Evolutionary conservation across 139 green algal genomes (phyloP).

Genomic region (Closterium sp.): DNA sequence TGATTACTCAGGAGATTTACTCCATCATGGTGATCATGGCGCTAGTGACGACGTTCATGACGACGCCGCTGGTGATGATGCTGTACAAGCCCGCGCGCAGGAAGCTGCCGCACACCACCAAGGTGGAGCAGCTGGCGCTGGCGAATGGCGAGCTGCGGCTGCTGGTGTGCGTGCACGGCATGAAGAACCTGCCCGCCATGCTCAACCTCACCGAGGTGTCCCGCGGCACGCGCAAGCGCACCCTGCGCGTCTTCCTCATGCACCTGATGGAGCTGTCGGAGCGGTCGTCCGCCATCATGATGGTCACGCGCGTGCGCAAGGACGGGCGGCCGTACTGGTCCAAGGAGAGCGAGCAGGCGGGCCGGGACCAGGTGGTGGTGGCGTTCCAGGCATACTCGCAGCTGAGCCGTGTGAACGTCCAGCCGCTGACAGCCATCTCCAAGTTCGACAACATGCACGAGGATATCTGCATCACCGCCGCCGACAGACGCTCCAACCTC

Average conservation of each 20-base stretch:
- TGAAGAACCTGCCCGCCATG: conserved; percentile 49
- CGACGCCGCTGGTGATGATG: conserved; percentile 46
- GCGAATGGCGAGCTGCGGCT: conserved; percentile 21
- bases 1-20: conserved; percentile 46
- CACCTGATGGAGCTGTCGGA: conserved; percentile 46
- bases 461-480: conserved; percentile 43
- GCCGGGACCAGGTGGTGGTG: conserved; percentile 32
- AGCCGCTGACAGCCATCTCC: conserved; percentile 42
- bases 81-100: conserved; percentile 44
- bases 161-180: conserved; percentile 49
- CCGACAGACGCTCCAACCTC: conserved; percentile 40
- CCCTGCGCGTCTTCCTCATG: conserved; percentile 37
- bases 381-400: conserved; percentile 42
- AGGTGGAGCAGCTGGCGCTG: conserved; percentile 23
- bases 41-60: conserved; percentile 52
- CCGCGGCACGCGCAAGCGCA: conserved; percentile 19
- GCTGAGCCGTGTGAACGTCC: conserved; percentile 37
- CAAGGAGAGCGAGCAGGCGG: conserved; percentile 31
- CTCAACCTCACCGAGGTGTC: conserved; percentile 37
- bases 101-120: conserved; percentile 25
- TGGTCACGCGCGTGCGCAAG: conserved; percentile 34
- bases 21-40: conserved; percentile 53
- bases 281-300: conserved; percentile 47
- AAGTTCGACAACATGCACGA: conserved; percentile 48
- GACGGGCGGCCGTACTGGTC: conserved; percentile 39